These are phyloP conservation scores for Psidium friedrichsthalianum DNA, from an alignment of 345 rosid species.

Conservation along the genomic window DNA sequence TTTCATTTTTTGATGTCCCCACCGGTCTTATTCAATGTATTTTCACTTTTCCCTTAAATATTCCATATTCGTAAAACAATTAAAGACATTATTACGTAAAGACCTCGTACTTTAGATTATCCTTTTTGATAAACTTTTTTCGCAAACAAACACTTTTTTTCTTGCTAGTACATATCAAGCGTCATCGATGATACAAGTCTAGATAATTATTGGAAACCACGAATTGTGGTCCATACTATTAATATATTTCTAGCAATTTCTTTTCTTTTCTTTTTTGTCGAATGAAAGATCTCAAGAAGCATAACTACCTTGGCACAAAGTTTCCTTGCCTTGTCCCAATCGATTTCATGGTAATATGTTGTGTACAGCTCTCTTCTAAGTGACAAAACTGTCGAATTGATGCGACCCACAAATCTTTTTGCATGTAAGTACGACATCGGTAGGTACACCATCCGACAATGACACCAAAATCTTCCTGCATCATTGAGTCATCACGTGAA, in stretches of 20 bases:
- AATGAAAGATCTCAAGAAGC: not conserved
- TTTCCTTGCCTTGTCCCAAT: conserved; percentile 41
- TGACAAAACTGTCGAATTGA: conserved; percentile 24
- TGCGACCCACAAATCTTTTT: conserved; percentile 41
- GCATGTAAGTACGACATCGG: conserved; percentile 60
- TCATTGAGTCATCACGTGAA: not conserved
- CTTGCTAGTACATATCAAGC: not conserved
- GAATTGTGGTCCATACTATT: not conserved
- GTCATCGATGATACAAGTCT: not conserved
- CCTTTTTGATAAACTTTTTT: not conserved
- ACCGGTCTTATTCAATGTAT: not conserved
- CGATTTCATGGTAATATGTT: conserved; percentile 29
- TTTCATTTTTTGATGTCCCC: not conserved
- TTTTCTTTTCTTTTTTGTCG: not conserved
- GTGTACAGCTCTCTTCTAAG: conserved; percentile 44
- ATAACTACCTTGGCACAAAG: conserved; percentile 34
- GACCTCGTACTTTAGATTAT: not conserved
- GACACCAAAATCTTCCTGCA: conserved; percentile 48
- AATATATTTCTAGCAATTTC: not conserved
- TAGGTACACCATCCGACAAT: conserved; percentile 39
- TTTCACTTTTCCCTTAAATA: not conserved
- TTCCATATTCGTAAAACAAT: not conserved
- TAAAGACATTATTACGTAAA: not conserved
- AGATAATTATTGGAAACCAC: not conserved
- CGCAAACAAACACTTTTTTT: not conserved